Base-by-base conservation (phyloP, 352 stramenopile genomes). In the Phytopythium mirpurense region DNA sequence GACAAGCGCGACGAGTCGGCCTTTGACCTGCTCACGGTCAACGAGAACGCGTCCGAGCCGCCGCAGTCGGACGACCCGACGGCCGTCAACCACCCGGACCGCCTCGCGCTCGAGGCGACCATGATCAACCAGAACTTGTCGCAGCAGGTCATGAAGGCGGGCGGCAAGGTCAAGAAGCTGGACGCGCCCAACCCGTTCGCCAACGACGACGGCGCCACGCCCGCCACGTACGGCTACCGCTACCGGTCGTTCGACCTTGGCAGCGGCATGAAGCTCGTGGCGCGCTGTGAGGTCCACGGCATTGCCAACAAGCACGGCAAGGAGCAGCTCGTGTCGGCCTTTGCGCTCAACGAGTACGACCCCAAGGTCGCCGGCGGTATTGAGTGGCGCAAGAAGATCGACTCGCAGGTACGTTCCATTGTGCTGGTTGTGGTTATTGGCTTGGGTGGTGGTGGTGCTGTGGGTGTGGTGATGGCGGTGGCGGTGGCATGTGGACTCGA, bases 51-150 rank as follows among this genome's bases (percentile, higher is more conserved):
- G 16, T 90, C 93, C 50, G 90, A 98, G 24, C 85, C 95, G 38
- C 96, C 96, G 1, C 68, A 57, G 18, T 67, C 77, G 45, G 82
- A 96, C 26, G 86, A 96, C 51, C 70, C 81, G n/a, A 85, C 94
- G 50, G 83, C 87, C 61, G 96, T 98, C 63, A 98, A 99, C 80
- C 93, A 96, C 57, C 94, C 95, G 16, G 93, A 98, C 72, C 84
- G 96, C 24, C 80, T 99, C 14, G 93, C 78, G 55, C 76, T 98
- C 7, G 96, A 99, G 57, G 96, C 96, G 2, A 99, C 96, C 7
- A 97, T 97, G 81, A 98, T 99, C 69, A 98, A 99, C 77, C 95
- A 99, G 70, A 98, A 98, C 70, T 96, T 99, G 68, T 98, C 95
- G 27, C 96, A 99, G 67, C 96, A 99, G 70, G 95, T 98, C 38